phyloP scores from a whole-genome alignment of 139 green algal species.

The Tetraselmis chui region DNA sequence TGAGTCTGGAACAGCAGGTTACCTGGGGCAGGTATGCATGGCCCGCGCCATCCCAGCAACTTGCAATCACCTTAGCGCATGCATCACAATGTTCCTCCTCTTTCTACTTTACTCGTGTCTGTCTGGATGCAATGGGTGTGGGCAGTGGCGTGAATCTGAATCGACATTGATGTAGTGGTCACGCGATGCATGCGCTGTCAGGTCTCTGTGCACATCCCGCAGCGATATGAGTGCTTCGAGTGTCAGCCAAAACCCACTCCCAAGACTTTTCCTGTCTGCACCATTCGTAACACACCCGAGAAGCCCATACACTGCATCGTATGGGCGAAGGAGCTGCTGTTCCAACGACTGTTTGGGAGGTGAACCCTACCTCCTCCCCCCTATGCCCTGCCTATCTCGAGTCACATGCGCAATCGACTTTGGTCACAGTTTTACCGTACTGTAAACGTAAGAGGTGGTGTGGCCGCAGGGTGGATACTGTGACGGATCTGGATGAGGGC shows the following conservation, averaged over 20 bases:
- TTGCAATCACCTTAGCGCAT: no score
- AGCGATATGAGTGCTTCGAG: conserved; percentile 88
- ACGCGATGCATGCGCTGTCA: not conserved
- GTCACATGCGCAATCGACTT: no score
- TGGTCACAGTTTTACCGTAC: no score
- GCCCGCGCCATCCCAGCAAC: not conserved
- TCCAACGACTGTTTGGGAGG: conserved; percentile 82
- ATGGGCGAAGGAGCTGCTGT: conserved; percentile 98
- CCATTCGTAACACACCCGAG: conserved; percentile 95
- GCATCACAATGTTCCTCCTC: conserved; percentile 2
- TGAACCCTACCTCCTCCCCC: not conserved
- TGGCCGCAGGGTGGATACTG: conserved; percentile 31
- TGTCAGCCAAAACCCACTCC: conserved; percentile 75
- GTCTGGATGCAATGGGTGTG: no score
- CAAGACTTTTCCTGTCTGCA: conserved; percentile 96
- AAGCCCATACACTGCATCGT: conserved; percentile 97
- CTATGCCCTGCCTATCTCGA: not conserved
- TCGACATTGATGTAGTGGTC: not conserved
- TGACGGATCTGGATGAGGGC: conserved; percentile 47
- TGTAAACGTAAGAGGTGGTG: no score
- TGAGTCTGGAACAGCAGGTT: conserved; percentile 90
- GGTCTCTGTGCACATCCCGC: conserved; percentile 62
- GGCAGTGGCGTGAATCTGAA: not conserved
- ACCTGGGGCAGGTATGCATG: conserved; percentile 72
- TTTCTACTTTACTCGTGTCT: not conserved